These are phyloP conservation scores for Coemansia sp. DNA, from an alignment of 192 early-diverging fungal species.

Conservation along the genomic window DNA sequence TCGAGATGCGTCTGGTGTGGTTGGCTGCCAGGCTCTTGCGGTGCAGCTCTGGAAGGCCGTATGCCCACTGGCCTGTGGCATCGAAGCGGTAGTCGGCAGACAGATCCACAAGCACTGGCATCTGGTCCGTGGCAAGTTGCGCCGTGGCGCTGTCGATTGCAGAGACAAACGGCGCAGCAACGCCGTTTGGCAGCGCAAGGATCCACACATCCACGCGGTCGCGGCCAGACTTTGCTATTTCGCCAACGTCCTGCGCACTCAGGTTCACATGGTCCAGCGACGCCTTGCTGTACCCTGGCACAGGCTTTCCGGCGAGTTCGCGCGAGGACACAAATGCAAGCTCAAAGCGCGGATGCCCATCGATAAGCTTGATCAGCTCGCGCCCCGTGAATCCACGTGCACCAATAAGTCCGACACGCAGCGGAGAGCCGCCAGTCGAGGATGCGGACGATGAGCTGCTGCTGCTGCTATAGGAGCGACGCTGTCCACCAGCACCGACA, in stretches of 20 bases:
- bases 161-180: conserved; percentile 91
- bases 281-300: conserved; percentile 73
- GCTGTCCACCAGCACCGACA: conserved; percentile 26
- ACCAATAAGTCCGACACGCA: conserved; percentile 88
- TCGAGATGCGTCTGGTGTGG: conserved; percentile 74
- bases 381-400: conserved; percentile 97
- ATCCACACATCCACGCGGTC: conserved; percentile 92
- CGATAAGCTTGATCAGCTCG: conserved; percentile 89
- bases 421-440: conserved; percentile 2
- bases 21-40: conserved; percentile 57
- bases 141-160: conserved; percentile 60
- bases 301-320: conserved; percentile 86
- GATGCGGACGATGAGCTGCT: conserved; percentile 20
- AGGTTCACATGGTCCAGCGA: conserved; percentile 75
- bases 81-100: conserved; percentile 93
- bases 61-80: conserved; percentile 71
- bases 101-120: conserved; percentile 79
- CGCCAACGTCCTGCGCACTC: conserved; percentile 65
- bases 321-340: conserved; percentile 91
- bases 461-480: conserved; percentile 63
- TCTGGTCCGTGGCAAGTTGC: conserved; percentile 52
- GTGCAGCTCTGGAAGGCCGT: conserved; percentile 85
- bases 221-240: conserved; percentile 53
- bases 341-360: conserved; percentile 82
- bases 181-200: conserved; percentile 92